A percentile compares a stretch with the other conserved stretches of the same genome.
Evolutionary conservation across 2,329 filamentous ascomycete genomes (phyloP).

Genomic region (Colletotrichum spinosum): DNA sequence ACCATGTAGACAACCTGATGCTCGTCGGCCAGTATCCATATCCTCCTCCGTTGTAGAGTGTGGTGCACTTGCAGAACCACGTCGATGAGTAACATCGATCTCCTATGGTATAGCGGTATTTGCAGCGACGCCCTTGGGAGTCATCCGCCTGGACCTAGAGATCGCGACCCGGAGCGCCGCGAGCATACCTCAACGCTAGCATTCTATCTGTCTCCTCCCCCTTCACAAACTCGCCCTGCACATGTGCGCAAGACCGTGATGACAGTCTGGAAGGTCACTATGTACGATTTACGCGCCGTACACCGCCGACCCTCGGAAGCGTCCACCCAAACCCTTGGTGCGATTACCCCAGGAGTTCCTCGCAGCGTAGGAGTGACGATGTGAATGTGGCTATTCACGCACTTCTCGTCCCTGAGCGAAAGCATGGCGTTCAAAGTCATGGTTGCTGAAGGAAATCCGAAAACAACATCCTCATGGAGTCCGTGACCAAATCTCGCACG

Average conservation of each 20-base stretch:
- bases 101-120: neutral
- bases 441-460: too few species aligned
- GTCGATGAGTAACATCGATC: neutral
- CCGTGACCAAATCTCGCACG: too few species aligned
- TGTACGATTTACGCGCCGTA: slow-evolving; percentile 37
- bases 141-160: neutral
- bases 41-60: neutral
- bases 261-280: slow-evolving; percentile 29
- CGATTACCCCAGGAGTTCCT: neutral
- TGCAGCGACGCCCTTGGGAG: too few species aligned
- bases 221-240: slow-evolving; percentile 11
- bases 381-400: too few species aligned
- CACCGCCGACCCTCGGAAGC: neutral
- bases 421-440: too few species aligned
- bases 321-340: slow-evolving; percentile 5
- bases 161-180: neutral
- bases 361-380: too few species aligned
- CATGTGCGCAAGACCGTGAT: slow-evolving; percentile 14
- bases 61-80: slow-evolving; percentile 37
- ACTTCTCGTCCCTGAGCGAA: too few species aligned
- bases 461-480: too few species aligned
- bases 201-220: slow-evolving; percentile 32
- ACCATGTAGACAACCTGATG: slow-evolving; percentile 11
- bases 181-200: slow-evolving; percentile 14
- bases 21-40: slow-evolving; percentile 8